These are phyloP conservation scores for Medicago lupulina DNA, from an alignment of 306 rosid genomes.

Conservation along the genomic window DNA sequence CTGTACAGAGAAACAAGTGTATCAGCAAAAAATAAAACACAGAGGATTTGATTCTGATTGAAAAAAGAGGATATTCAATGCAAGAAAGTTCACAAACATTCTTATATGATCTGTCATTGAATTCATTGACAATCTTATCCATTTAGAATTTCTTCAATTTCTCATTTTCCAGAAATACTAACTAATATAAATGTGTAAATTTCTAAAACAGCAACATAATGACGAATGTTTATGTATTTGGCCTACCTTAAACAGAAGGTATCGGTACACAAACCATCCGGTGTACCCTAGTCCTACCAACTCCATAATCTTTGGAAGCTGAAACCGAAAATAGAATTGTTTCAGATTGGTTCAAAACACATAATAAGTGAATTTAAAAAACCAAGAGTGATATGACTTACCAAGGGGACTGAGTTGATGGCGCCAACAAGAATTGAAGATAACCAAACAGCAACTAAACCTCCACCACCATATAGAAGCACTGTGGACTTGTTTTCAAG, in stretches of 20 bases:
- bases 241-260: conserved; percentile 94
- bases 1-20: conserved; percentile 48
- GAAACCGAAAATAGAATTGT: conserved; percentile 38
- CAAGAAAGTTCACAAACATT: neutral
- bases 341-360: conserved; percentile 35
- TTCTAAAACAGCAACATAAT: conserved; percentile 10
- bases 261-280: conserved; percentile 99
- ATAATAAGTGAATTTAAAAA: neutral
- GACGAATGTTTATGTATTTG: conserved; percentile 7
- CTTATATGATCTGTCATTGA: neutral
- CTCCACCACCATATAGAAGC: conserved; percentile 93
- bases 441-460: conserved; percentile 84
- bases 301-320: conserved; percentile 97
- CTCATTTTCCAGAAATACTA: conserved; percentile 11
- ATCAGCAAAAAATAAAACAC: neutral
- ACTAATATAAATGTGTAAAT: neutral
- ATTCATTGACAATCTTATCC: neutral
- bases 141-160: neutral
- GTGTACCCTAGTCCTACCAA: conserved; percentile 98
- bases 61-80: conserved; percentile 7
- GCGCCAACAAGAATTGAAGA: conserved; percentile 87
- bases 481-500: conserved; percentile 97
- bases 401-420: conserved; percentile 95
- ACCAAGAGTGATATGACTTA: conserved; percentile 43
- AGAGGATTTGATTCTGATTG: neutral